Conservation (phyloP, 2,329 filamentous ascomycete genomes). For the Orbilia blumenaviensis region DNA sequence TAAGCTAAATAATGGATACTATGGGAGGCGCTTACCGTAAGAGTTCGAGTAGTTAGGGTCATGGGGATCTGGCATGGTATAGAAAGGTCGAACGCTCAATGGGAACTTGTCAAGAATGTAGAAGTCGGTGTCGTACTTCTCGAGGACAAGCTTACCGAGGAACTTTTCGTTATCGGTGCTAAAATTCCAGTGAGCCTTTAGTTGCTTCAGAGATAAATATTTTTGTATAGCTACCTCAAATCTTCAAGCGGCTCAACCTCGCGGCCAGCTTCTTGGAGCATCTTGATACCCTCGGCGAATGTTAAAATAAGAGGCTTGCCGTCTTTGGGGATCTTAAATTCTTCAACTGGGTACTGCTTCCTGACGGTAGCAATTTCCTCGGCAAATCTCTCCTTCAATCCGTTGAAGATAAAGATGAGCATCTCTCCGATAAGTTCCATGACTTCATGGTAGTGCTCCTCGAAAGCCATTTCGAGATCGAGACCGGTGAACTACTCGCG, state of each 20-base stretch:
- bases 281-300: constrained; percentile 79
- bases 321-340: constrained; percentile 76
- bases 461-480: constrained; percentile 89
- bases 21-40: constrained; percentile 60
- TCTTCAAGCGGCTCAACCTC: constrained; percentile 81
- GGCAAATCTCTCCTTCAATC: constrained; percentile 73
- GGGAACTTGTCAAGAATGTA: constrained; percentile 98
- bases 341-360: constrained; percentile 77
- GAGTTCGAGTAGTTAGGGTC: constrained; percentile 73
- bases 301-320: constrained; percentile 76
- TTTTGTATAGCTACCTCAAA: constrained; percentile 65
- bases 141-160: constrained; percentile 83
- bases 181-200: not conserved
- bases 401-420: constrained; percentile 80
- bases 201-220: not conserved
- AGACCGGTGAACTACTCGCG: constrained; percentile 76
- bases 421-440: constrained; percentile 76
- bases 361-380: constrained; percentile 78
- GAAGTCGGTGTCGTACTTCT: constrained; percentile 94
- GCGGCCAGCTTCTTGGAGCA: constrained; percentile 79
- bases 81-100: constrained; percentile 85
- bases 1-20: not conserved
- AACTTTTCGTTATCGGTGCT: constrained; percentile 83
- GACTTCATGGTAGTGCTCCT: constrained; percentile 80
- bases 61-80: constrained; percentile 80